Conservation (phyloP, 2,329 filamentous ascomycete genomes). For the Didymella pinodella region DNA sequence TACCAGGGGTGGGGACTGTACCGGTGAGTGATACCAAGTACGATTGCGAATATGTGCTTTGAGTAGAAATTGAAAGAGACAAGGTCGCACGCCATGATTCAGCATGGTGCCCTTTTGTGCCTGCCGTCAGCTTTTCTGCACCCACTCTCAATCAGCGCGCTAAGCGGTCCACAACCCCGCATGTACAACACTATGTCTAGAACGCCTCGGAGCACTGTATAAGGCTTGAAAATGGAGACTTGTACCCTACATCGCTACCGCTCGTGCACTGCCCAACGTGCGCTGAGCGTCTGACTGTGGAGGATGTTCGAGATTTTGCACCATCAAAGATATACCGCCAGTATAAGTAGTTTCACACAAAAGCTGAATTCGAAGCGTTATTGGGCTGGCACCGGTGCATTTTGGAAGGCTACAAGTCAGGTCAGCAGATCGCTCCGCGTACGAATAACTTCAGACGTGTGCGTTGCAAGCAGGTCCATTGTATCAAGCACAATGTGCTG, state of each 20-base stretch:
- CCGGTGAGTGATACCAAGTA: conserved; percentile 46
- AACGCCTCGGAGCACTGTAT: background rate
- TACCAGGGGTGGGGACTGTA: conserved; percentile 63
- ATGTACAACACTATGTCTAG: conserved; percentile 2
- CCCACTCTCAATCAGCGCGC: conserved; percentile 8
- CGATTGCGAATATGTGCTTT: background rate
- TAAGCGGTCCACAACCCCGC: conserved; percentile 7
- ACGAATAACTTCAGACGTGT: conserved; percentile 55
- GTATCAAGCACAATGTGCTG: conserved; percentile 42
- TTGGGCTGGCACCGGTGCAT: conserved; percentile 64
- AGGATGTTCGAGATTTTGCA: conserved; percentile 58
- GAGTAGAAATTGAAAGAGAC: background rate
- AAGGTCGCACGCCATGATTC: background rate
- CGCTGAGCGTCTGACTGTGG: conserved; percentile 52
- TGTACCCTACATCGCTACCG: background rate
- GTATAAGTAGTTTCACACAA: conserved; percentile 56
- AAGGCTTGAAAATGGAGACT: background rate
- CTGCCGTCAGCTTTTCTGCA: conserved; percentile 2
- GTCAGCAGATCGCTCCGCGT: conserved; percentile 59
- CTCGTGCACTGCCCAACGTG: conserved; percentile 58
- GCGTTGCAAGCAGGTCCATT: conserved; percentile 48
- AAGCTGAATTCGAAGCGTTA: conserved; percentile 54
- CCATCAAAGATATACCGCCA: conserved; percentile 53
- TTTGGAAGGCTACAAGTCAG: conserved; percentile 57
- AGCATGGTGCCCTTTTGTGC: conserved; percentile 5